Conservation (phyloP, 257 asterid species). For the Salvia rosmarinus region DNA sequence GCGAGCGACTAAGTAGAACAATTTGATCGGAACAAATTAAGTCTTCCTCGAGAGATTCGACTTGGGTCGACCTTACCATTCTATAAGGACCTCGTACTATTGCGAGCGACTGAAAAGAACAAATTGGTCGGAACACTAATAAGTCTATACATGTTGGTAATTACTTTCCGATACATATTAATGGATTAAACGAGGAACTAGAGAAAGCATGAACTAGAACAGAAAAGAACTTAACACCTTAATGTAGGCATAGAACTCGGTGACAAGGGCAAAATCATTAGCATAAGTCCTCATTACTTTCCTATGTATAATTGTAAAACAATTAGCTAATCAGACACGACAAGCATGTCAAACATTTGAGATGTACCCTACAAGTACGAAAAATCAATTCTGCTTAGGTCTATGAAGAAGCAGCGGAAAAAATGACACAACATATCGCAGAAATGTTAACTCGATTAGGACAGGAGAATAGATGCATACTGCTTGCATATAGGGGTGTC, state of each 20-base stretch:
- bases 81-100: too few species aligned
- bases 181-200: not conserved
- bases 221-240: not conserved
- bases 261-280: not conserved
- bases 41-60: too few species aligned
- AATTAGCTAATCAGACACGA: too few species aligned
- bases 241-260: not conserved
- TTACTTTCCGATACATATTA: not conserved
- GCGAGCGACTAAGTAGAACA: too few species aligned
- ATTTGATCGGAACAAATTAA: too few species aligned
- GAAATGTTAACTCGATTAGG: not conserved
- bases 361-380: not conserved
- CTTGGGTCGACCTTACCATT: too few species aligned
- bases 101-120: too few species aligned
- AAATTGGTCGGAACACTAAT: too few species aligned
- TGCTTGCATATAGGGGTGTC: slow-evolving; percentile 66
- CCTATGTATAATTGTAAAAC: too few species aligned
- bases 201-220: not conserved
- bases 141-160: not conserved
- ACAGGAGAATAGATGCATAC: slow-evolving; percentile 45
- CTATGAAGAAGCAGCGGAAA: slow-evolving; percentile 6
- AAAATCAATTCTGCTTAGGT: not conserved
- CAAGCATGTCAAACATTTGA: too few species aligned
- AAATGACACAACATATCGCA: not conserved
- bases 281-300: not conserved